Conservation (phyloP, 169 alveolate species). For the Plasmodium billcollinsi region DNA sequence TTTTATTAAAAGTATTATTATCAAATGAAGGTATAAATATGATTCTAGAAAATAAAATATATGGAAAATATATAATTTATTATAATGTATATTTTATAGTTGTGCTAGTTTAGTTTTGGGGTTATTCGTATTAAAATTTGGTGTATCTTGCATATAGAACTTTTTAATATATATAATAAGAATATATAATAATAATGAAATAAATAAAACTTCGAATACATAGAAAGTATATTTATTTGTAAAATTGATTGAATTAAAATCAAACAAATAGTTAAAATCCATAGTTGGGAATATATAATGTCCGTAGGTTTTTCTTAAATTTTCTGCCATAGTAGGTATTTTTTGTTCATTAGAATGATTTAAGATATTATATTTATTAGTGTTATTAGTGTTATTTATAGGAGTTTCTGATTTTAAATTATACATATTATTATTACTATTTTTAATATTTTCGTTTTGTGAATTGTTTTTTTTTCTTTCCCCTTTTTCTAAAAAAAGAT, state of each 20-base stretch:
- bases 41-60: too few species aligned
- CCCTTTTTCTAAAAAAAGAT: conserved; percentile 35
- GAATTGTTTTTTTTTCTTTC: conserved; percentile 1
- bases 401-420: conserved; percentile 4
- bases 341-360: conserved; percentile 3
- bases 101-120: conserved; percentile 31
- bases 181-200: conserved; percentile 47
- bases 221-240: conserved; percentile 26
- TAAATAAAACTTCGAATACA: conserved; percentile 26
- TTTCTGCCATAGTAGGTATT: conserved; percentile 25
- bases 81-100: conserved; percentile 4
- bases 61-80: neutral
- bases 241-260: conserved; percentile 14
- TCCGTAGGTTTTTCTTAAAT: conserved; percentile 54
- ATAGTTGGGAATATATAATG: conserved; percentile 40
- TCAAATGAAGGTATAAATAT: too few species aligned
- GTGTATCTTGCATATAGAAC: conserved; percentile 11
- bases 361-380: conserved; percentile 11
- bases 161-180: conserved; percentile 45
- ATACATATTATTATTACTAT: neutral
- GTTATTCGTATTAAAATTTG: neutral
- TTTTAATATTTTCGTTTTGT: neutral
- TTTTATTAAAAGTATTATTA: too few species aligned
- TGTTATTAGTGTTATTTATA: neutral
- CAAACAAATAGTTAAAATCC: conserved; percentile 11